Percentiles rank a stretch among this genome's conserved stretches.
Conservation (phyloP, 164 flowering plant species). For the Berberis thunbergii region DNA sequence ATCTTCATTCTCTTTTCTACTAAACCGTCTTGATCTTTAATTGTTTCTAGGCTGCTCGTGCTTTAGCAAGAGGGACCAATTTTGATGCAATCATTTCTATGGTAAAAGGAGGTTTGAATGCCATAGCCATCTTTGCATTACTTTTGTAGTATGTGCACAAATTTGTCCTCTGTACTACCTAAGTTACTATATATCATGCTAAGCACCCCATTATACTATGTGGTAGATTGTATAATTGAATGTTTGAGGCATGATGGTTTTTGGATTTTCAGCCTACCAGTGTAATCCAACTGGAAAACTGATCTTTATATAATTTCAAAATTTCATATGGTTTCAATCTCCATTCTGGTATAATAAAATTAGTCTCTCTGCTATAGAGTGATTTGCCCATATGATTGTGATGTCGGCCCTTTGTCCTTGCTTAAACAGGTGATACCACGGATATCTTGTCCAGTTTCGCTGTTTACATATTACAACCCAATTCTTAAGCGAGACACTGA, state of each 20-base stretch:
- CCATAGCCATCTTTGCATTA: background rate
- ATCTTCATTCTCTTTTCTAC: background rate
- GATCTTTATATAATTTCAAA: no score
- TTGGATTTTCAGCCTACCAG: no score
- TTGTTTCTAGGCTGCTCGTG: conserved; percentile 67
- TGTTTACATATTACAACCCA: conserved; percentile 86
- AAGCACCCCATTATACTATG: no score
- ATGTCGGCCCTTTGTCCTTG: background rate
- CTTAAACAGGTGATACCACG: conserved; percentile 66
- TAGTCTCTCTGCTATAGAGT: background rate
- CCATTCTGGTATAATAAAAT: no score
- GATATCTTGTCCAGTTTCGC: conserved; percentile 74
- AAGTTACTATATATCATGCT: no score
- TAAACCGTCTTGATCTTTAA: background rate
- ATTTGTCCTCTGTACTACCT: no score
- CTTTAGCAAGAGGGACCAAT: conserved; percentile 74
- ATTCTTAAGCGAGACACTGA: conserved; percentile 74
- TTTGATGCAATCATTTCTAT: conserved; percentile 55
- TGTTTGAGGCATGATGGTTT: no score
- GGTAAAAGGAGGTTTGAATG: conserved; percentile 61
- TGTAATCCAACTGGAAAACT: no score
- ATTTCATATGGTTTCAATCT: no score
- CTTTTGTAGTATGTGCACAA: no score
- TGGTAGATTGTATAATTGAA: no score
- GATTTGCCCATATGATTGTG: background rate